phyloP scores from a whole-genome alignment of 176 grass and related monocot species.

The Oryza punctata region DNA sequence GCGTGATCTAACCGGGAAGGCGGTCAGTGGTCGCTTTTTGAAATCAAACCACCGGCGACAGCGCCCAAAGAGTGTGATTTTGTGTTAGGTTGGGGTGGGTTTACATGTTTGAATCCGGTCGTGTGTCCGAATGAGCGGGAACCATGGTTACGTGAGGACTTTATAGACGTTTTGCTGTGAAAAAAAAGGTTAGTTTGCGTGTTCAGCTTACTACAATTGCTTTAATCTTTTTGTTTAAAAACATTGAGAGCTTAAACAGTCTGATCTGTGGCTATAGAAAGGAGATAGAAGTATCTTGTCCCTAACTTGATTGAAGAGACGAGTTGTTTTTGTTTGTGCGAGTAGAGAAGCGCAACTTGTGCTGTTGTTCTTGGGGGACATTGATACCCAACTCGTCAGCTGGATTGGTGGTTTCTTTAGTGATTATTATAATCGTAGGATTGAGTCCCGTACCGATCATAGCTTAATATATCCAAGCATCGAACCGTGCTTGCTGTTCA shows the following conservation, averaged over 20 bases:
- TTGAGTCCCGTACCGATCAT: background rate
- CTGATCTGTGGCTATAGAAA: too few species aligned
- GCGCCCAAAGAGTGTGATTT: constrained; percentile 12
- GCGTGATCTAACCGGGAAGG: constrained; percentile 29
- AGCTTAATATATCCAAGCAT: background rate
- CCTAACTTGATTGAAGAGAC: background rate
- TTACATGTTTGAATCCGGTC: background rate
- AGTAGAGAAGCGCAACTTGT: constrained; percentile 12
- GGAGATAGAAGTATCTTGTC: background rate
- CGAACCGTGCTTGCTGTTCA: background rate
- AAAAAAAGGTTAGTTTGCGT: too few species aligned
- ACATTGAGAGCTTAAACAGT: too few species aligned
- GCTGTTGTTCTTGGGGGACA: background rate
- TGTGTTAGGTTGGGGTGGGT: background rate
- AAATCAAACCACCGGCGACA: background rate
- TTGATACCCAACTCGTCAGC: background rate
- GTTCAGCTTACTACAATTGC: too few species aligned
- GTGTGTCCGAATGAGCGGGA: background rate
- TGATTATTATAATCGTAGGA: background rate
- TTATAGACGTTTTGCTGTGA: too few species aligned
- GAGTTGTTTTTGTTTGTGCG: background rate
- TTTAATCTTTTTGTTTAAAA: too few species aligned
- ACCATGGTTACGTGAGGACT: background rate
- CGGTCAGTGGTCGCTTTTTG: background rate
- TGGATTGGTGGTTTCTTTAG: constrained; percentile 2